Evolutionary conservation across 148 eudicot genomes (phyloP).

Genomic region (Oxyria digyna): DNA sequence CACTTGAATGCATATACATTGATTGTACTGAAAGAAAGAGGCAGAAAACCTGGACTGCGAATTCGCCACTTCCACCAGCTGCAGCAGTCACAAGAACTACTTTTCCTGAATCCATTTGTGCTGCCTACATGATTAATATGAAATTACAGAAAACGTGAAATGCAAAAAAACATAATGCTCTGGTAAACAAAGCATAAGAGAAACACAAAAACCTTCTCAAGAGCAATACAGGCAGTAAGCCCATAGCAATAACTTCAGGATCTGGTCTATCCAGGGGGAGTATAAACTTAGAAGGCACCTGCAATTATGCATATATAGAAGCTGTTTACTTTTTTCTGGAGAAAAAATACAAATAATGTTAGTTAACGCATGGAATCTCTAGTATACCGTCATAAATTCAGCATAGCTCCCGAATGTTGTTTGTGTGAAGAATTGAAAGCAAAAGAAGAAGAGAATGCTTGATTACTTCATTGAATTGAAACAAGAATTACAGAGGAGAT

Average conservation of each 20-base stretch:
- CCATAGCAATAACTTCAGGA: slow-evolving; percentile 97
- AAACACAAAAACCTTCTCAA: slow-evolving; percentile 55
- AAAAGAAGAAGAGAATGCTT: too few relatives aligned
- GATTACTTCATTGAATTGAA: too few relatives aligned
- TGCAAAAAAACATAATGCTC: neutral
- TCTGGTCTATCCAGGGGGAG: slow-evolving; percentile 92
- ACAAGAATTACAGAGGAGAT: too few relatives aligned
- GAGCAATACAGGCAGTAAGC: slow-evolving; percentile 91
- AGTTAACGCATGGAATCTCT: too few relatives aligned
- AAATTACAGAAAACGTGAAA: neutral
- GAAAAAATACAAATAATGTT: neutral
- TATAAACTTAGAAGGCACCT: slow-evolving; percentile 79
- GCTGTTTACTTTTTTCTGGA: neutral
- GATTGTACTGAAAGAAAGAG: neutral
- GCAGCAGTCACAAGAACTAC: slow-evolving; percentile 93
- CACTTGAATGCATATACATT: neutral
- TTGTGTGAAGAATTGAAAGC: too few relatives aligned
- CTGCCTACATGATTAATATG: slow-evolving; percentile 47
- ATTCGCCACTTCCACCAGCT: slow-evolving; percentile 98
- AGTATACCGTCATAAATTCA: slow-evolving; percentile 64
- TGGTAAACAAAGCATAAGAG: too few relatives aligned
- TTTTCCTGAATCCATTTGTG: slow-evolving; percentile 73
- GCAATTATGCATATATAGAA: too few relatives aligned
- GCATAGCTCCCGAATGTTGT: slow-evolving; percentile 88
- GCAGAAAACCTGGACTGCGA: slow-evolving; percentile 81